Percentiles rank a stretch among this genome's conserved stretches.
phyloP scores from a whole-genome alignment of 306 rosid genomes.

The Begonia loranthoides region DNA sequence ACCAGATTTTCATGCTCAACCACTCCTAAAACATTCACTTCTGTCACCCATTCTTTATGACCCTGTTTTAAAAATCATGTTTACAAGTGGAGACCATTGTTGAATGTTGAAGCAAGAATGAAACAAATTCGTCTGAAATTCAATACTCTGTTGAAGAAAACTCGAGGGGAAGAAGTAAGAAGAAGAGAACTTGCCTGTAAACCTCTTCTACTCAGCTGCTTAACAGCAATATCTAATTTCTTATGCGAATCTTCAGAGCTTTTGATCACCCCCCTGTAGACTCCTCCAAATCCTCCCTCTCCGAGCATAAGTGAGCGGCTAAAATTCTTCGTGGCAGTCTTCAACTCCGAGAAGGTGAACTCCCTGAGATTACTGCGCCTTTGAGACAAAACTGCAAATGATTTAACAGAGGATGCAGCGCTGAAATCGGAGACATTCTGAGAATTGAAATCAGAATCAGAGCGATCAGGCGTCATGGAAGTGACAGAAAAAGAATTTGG shows the following conservation, averaged over 20 bases:
- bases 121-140: constrained; percentile 1
- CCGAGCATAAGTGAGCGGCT: constrained; percentile 45
- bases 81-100: no score
- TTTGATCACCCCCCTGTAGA: constrained; percentile 29
- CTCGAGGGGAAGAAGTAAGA: no score
- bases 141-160: background rate
- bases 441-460: constrained; percentile 30
- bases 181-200: constrained; percentile 38
- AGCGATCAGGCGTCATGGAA: constrained; percentile 27
- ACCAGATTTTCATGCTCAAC: constrained; percentile 45
- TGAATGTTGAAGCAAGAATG: background rate
- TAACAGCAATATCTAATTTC: constrained; percentile 40
- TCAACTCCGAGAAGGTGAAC: constrained; percentile 41
- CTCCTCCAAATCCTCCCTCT: constrained; percentile 56
- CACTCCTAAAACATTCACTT: constrained; percentile 45
- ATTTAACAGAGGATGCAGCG: constrained; percentile 27
- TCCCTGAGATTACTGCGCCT: constrained; percentile 36
- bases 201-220: constrained; percentile 52
- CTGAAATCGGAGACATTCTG: constrained; percentile 37
- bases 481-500: constrained; percentile 18
- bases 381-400: constrained; percentile 39
- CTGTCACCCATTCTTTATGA: constrained; percentile 61
- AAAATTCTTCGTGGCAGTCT: constrained; percentile 44
- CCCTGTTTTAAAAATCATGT: constrained; percentile 21
- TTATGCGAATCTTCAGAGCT: constrained; percentile 22